Evolutionary conservation across 345 rosid genomes (phyloP).

Genomic region (Crucihimalaya himalaica): DNA sequence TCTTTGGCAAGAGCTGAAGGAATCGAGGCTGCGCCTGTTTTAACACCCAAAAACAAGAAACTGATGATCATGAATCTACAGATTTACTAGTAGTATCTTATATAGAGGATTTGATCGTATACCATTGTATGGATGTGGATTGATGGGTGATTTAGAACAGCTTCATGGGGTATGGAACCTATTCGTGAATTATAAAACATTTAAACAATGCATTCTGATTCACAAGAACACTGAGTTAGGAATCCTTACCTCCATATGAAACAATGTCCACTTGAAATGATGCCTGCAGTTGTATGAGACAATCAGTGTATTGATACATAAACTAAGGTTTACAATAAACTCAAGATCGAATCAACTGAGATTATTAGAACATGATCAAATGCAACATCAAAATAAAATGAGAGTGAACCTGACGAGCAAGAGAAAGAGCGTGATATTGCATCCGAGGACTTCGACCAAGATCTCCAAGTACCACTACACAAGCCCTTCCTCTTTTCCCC

Average conservation of each 20-base stretch:
- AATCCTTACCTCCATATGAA: constrained; percentile 83
- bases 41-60: not conserved
- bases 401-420: constrained; percentile 71
- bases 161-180: constrained; percentile 87
- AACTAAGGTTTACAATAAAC: not conserved
- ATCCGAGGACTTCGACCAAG: constrained; percentile 98
- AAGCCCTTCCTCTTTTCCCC: constrained; percentile 77
- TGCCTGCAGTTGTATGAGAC: constrained; percentile 57
- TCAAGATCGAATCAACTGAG: not conserved
- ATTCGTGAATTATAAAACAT: constrained; percentile 18
- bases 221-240: constrained; percentile 1
- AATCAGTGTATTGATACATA: not conserved
- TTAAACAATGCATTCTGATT: not conserved
- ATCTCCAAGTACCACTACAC: constrained; percentile 93
- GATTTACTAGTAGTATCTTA: not conserved
- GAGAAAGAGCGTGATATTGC: constrained; percentile 97
- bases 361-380: not conserved
- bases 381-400: not conserved
- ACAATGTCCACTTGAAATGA: constrained; percentile 80
- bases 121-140: constrained; percentile 91
- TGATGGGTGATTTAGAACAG: constrained; percentile 63
- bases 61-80: not conserved
- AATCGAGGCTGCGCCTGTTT: constrained; percentile 64
- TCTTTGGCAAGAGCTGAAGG: constrained; percentile 54
- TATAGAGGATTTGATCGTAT: not conserved